Evolutionary conservation across 495 filamentous ascomycete genomes (phyloP).

Genomic region (Tetracladium marchalianum): DNA sequence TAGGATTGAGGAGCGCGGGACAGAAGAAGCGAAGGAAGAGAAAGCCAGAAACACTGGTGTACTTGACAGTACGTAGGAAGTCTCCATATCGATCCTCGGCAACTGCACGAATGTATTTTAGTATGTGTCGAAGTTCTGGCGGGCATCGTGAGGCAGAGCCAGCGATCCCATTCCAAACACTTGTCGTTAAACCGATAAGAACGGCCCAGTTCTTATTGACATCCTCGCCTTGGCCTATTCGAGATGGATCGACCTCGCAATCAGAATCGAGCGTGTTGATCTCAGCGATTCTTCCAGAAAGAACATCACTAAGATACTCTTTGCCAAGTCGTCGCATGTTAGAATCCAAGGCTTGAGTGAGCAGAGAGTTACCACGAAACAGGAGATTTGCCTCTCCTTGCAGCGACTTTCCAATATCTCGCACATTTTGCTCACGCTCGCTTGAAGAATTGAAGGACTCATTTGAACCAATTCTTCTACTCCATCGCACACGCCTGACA

Average conservation of each 20-base stretch:
- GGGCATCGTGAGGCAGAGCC: conserved; percentile 65
- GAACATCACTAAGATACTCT: conserved; percentile 83
- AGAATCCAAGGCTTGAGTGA: conserved; percentile 87
- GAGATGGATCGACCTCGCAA: conserved; percentile 88
- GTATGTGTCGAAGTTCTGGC: conserved; percentile 72
- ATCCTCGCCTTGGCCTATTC: conserved; percentile 60
- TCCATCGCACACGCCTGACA: conserved; percentile 62
- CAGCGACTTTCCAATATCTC: conserved; percentile 54
- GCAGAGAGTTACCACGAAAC: conserved; percentile 88
- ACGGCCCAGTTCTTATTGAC: conserved; percentile 75
- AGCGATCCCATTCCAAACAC: conserved; percentile 76
- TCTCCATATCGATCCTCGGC: conserved; percentile 97
- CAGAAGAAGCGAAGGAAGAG: conserved; percentile 94
- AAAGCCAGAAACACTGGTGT: conserved; percentile 95
- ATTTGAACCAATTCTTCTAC: conserved; percentile 65
- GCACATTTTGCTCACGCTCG: conserved; percentile 42
- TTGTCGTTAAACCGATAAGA: conserved; percentile 65
- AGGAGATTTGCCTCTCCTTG: conserved; percentile 84
- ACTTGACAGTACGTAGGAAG: conserved; percentile 82
- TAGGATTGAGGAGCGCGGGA: conserved; percentile 91
- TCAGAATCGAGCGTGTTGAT: conserved; percentile 84
- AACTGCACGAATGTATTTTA: conserved; percentile 87
- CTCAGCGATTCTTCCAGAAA: conserved; percentile 73
- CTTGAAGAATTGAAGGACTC: conserved; percentile 54
- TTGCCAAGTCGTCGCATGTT: conserved; percentile 93